Conservation (phyloP, 805 yeast genomes). For the Lachancea fermentati region DNA sequence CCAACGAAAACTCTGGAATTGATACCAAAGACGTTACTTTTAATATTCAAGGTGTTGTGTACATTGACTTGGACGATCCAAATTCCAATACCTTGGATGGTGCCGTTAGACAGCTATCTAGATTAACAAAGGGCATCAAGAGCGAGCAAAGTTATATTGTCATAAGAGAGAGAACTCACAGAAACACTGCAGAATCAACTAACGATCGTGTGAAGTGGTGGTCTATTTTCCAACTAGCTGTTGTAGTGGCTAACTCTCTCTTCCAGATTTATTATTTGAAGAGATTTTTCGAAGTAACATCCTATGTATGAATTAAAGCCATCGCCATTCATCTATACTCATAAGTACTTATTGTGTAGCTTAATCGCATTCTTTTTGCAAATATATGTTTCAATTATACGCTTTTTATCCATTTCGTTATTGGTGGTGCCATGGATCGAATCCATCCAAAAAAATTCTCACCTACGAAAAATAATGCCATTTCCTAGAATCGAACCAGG, state of each 20-base stretch:
- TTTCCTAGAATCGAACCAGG: slow-evolving; percentile 36
- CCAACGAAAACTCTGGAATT: slow-evolving; percentile 70
- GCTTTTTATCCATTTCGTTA: too few relatives aligned
- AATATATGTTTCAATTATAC: neutral
- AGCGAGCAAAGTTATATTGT: slow-evolving; percentile 90
- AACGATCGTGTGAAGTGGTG: slow-evolving; percentile 97
- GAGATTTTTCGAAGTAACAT: slow-evolving; percentile 91
- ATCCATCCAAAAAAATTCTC: too few relatives aligned
- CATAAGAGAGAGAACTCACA: slow-evolving; percentile 93
- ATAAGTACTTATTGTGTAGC: neutral
- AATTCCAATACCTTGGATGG: slow-evolving; percentile 75
- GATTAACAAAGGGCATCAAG: slow-evolving; percentile 77
- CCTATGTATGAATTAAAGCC: slow-evolving; percentile 51
- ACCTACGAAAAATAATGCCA: slow-evolving; percentile 29
- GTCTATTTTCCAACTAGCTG: slow-evolving; percentile 85
- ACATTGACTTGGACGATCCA: slow-evolving; percentile 73
- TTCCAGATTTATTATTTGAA: slow-evolving; percentile 93
- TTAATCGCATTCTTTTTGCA: neutral
- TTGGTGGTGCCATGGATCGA: too few relatives aligned
- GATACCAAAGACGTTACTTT: slow-evolving; percentile 88
- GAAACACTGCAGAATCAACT: slow-evolving; percentile 97
- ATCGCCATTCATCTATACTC: neutral
- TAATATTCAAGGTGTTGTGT: slow-evolving; percentile 90
- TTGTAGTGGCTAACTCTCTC: slow-evolving; percentile 78
- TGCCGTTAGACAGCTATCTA: slow-evolving; percentile 69